These are phyloP conservation scores for Calocybe cyanea DNA, from an alignment of 768 basidiomycete genomes.

Conservation along the genomic window DNA sequence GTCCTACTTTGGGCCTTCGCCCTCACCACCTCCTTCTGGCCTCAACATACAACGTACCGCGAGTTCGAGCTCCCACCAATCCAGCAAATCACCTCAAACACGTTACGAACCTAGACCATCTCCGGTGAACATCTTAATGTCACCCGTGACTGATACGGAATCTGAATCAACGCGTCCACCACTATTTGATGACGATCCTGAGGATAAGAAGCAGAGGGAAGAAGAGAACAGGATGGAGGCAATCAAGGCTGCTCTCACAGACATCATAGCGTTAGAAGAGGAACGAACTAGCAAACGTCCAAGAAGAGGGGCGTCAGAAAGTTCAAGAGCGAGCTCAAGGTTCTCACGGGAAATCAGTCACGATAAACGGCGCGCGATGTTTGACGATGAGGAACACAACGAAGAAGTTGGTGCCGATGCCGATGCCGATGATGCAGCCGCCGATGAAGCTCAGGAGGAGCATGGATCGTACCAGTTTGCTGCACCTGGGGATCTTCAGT, in stretches of 20 bases:
- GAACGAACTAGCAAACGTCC: conserved; percentile 27
- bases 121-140: conserved; percentile 74
- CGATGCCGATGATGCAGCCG: conserved; percentile 37
- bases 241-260: conserved; percentile 92
- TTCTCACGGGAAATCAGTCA: conserved; percentile 4
- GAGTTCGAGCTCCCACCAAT: conserved; percentile 37
- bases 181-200: conserved; percentile 71
- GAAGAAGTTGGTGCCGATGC: conserved; percentile 46
- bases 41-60: conserved; percentile 37
- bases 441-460: conserved; percentile 36
- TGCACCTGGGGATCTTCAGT: conserved; percentile 84
- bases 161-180: conserved; percentile 63
- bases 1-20: conserved; percentile 9
- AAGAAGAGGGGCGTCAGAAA: neutral
- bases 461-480: conserved; percentile 68
- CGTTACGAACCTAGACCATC: conserved; percentile 22
- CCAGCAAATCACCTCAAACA: conserved; percentile 23
- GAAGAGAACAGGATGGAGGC: conserved; percentile 91
- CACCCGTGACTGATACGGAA: conserved; percentile 50
- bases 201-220: conserved; percentile 63
- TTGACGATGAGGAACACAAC: conserved; percentile 40
- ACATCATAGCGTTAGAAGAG: conserved; percentile 88
- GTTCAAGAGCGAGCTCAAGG: conserved; percentile 7
- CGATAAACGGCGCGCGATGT: conserved; percentile 27
- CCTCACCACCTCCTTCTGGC: conserved; percentile 30